phyloP scores from a whole-genome alignment of 2,329 filamentous ascomycete species.

The Hymenoscyphus repandus region DNA sequence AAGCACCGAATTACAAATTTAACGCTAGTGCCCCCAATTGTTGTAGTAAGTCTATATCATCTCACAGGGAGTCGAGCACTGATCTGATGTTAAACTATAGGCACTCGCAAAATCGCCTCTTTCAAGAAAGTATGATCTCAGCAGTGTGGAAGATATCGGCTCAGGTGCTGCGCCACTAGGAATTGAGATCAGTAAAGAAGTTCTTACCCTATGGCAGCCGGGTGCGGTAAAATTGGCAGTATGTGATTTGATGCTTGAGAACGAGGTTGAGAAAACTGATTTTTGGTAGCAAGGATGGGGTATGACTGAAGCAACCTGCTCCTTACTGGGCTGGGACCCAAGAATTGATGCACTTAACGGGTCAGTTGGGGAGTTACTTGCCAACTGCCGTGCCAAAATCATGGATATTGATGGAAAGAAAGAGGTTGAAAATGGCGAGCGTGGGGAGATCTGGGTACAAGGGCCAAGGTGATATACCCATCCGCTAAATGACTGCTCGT shows the following conservation, averaged over 20 bases:
- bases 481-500: not conserved
- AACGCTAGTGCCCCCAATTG: conserved; percentile 67
- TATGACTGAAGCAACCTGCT: conserved; percentile 80
- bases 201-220: conserved; percentile 64
- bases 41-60: conserved; percentile 44
- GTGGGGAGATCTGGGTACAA: conserved; percentile 67
- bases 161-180: conserved; percentile 82
- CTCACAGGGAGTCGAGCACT: conserved; percentile 65
- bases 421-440: conserved; percentile 43
- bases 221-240: conserved; percentile 58
- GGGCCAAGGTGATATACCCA: conserved; percentile 37
- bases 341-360: conserved; percentile 37
- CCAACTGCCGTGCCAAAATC: conserved; percentile 66
- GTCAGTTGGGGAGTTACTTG: conserved; percentile 61
- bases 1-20: conserved; percentile 64
- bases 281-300: conserved; percentile 68
- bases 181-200: conserved; percentile 68
- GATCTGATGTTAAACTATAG: conserved; percentile 30
- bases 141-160: conserved; percentile 71
- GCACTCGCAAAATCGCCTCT: conserved; percentile 71
- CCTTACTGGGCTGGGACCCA: conserved; percentile 60
- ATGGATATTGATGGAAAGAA: conserved; percentile 37
- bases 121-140: conserved; percentile 75
- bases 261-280: not conserved
- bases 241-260: not conserved